These are phyloP conservation scores for Magnusiomyces sp. DNA, from an alignment of 1,139 yeast genomes.

Conservation along the genomic window DNA sequence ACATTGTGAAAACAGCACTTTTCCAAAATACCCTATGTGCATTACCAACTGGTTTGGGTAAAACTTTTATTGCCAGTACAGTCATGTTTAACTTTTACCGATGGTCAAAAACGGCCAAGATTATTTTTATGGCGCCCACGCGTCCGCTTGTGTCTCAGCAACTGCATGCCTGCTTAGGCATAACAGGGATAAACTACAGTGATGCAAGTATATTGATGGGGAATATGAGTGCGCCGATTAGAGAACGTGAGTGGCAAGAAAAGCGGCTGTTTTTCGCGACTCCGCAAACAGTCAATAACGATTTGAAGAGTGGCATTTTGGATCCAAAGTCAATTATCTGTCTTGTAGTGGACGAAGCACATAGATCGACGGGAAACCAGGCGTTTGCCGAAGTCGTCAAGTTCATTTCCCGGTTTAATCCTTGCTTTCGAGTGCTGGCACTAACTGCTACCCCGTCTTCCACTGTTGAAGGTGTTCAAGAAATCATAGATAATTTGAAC, in stretches of 20 bases:
- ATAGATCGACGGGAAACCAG: slow-evolving; percentile 82
- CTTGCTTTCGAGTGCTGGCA: slow-evolving; percentile 68
- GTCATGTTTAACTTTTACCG: slow-evolving; percentile 84
- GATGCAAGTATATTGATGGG: slow-evolving; percentile 81
- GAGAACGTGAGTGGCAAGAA: slow-evolving; percentile 66
- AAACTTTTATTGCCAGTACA: slow-evolving; percentile 90
- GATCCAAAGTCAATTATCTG: slow-evolving; percentile 70
- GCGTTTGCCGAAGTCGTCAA: slow-evolving; percentile 78
- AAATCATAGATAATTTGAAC: slow-evolving; percentile 59
- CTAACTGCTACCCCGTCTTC: slow-evolving; percentile 95
- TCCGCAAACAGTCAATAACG: slow-evolving; percentile 94
- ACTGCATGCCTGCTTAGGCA: slow-evolving; percentile 82
- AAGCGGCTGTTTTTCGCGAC: slow-evolving; percentile 87
- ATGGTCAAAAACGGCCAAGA: slow-evolving; percentile 71
- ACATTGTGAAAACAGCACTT: slow-evolving; percentile 65
- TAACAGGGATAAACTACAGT: slow-evolving; percentile 70
- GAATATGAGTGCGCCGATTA: slow-evolving; percentile 23
- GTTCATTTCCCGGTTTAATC: slow-evolving; percentile 53
- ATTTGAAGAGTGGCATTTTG: slow-evolving; percentile 61
- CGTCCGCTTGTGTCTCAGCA: slow-evolving; percentile 97
- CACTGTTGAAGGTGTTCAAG: slow-evolving; percentile 81
- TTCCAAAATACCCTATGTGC: slow-evolving; percentile 76
- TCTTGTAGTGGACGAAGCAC: slow-evolving; percentile 91
- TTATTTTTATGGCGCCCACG: slow-evolving; percentile 95
- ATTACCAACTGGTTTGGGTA: slow-evolving; percentile 95